phyloP scores from a whole-genome alignment of 2,329 filamentous ascomycete species.

The Alternaria burnsii region DNA sequence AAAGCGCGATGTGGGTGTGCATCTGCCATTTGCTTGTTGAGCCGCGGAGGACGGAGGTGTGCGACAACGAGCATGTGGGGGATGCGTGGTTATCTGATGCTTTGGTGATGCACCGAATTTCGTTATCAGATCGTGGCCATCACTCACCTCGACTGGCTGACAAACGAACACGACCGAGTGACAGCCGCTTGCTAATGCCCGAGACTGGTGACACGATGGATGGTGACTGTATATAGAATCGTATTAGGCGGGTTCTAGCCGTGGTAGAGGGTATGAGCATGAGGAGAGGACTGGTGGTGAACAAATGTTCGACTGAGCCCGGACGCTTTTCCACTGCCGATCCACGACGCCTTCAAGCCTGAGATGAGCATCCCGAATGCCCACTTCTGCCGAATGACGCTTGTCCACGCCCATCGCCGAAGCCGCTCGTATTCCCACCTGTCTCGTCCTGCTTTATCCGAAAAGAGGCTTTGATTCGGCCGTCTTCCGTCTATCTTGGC shows the following conservation, averaged over 20 bases:
- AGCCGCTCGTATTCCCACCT: constrained; percentile 4
- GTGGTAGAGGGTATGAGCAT: constrained; percentile 11
- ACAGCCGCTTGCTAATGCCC: constrained; percentile 18
- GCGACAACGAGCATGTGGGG: constrained; percentile 11
- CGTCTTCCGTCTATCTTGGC: background rate
- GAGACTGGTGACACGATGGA: constrained; percentile 23
- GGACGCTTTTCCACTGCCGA: constrained; percentile 19
- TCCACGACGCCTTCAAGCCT: constrained; percentile 18
- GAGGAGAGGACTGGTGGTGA: constrained; percentile 24
- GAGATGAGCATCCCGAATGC: constrained; percentile 17
- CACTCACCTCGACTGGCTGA: constrained; percentile 28
- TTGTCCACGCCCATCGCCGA: constrained; percentile 11
- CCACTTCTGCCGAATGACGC: constrained; percentile 17
- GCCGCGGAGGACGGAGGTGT: constrained; percentile 9
- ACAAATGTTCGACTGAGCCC: constrained; percentile 11
- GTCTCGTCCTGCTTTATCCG: constrained; percentile 18
- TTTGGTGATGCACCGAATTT: constrained; percentile 16
- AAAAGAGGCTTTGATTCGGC: background rate
- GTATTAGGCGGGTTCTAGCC: constrained; percentile 6
- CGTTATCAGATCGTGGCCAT: constrained; percentile 42
- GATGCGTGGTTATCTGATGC: constrained; percentile 21
- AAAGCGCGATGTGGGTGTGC: constrained; percentile 1
- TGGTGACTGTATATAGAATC: background rate
- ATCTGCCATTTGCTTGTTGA: constrained; percentile 4
- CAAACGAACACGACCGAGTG: constrained; percentile 25